phyloP scores from a whole-genome alignment of 352 stramenopile species.

The Pythium sukuiense region DNA sequence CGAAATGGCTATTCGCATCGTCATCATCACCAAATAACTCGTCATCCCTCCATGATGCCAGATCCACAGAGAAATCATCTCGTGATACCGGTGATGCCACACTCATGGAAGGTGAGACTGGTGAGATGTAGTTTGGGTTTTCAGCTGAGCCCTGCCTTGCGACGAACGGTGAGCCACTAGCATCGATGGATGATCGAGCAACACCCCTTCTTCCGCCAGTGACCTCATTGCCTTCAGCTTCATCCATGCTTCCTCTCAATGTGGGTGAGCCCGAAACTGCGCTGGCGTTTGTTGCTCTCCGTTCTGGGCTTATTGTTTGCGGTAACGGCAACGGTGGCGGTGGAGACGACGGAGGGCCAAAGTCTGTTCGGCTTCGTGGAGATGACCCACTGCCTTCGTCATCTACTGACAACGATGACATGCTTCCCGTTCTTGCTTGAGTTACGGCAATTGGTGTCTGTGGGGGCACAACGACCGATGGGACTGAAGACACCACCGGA shows the following conservation, averaged over 20 bases:
- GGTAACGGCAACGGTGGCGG: constrained; percentile 27
- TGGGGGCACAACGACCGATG: not conserved
- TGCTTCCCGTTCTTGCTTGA: not conserved
- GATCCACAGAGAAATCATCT: constrained; percentile 26
- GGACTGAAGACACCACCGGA: not conserved
- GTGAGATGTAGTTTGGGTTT: not conserved
- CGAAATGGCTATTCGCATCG: not conserved
- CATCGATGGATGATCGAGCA: not conserved
- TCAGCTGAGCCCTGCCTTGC: constrained; percentile 15
- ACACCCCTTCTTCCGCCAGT: not conserved
- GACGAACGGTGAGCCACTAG: not conserved
- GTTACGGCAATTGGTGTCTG: not conserved
- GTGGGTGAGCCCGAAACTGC: not conserved
- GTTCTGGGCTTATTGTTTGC: constrained; percentile 20
- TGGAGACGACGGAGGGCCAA: constrained; percentile 26
- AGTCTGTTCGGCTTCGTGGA: constrained; percentile 19
- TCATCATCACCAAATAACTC: constrained; percentile 33
- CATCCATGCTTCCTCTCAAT: constrained; percentile 1
- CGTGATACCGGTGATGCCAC: constrained; percentile 3
- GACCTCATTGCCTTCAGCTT: not conserved
- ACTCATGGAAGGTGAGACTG: not conserved
- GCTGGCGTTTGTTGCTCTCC: not conserved
- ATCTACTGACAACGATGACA: not conserved
- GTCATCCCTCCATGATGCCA: constrained; percentile 35
- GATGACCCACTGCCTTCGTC: constrained; percentile 1